These are phyloP conservation scores for Combretum micranthum DNA, from an alignment of 345 rosid genomes.

Conservation along the genomic window DNA sequence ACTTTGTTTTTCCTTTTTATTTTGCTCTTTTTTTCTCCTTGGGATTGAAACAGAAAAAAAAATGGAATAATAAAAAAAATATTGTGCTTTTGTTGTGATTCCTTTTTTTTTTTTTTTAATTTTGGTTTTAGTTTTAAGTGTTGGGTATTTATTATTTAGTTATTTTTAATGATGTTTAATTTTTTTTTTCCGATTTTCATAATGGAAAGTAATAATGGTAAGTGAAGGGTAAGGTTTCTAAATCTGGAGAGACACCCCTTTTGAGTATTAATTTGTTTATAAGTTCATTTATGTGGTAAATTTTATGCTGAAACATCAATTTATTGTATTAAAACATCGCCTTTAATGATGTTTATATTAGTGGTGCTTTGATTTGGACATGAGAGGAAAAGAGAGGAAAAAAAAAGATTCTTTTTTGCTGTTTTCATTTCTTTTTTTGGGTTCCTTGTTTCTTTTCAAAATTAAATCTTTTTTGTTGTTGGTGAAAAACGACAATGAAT, in stretches of 20 bases:
- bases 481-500: too few relatives aligned
- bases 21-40: too few relatives aligned
- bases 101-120: too few relatives aligned
- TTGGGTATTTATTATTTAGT: too few relatives aligned
- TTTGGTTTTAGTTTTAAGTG: too few relatives aligned
- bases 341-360: conserved; percentile 14
- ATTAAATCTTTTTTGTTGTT: background rate
- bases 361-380: conserved; percentile 6
- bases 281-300: too few relatives aligned
- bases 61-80: too few relatives aligned
- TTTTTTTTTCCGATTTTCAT: too few relatives aligned
- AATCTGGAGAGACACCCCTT: conserved; percentile 19
- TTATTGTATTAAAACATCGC: conserved; percentile 23
- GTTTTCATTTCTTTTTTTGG: background rate
- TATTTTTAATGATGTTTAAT: too few relatives aligned
- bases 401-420: conserved; percentile 2
- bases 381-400: background rate
- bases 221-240: conserved; percentile 14
- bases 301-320: conserved; percentile 1
- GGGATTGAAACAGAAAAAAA: too few relatives aligned
- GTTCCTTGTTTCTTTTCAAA: background rate
- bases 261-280: too few relatives aligned
- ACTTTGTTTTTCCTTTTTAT: background rate
- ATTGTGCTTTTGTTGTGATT: too few relatives aligned
- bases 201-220: background rate